Evolutionary conservation across 257 asterid species (phyloP), one percentile per base, ranked within the genome.

Genomic region (Verbena officinalis): DNA sequence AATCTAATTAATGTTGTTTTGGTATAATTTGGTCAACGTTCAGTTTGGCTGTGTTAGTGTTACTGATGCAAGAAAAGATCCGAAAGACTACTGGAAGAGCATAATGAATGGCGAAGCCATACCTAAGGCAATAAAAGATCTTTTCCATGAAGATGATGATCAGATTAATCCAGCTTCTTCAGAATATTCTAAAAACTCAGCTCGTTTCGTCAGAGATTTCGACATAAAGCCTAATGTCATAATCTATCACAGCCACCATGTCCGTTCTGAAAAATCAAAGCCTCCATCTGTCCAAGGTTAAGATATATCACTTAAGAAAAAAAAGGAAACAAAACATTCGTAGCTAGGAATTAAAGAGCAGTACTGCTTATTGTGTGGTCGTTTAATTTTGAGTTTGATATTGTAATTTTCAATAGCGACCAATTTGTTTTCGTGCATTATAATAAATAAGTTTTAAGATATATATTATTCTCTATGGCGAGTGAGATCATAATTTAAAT

Each of bases 41-140:
- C 82, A 79, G 80, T 53, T 71, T 49, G 72, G 42, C 0, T 27
- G 30, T 4, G 20, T 57, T 30, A 14, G 15, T 0, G 20, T 57
- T 30, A 14, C 13, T 0, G 80, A 67, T 42, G 82, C 77, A 63
- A 74, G 60, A 23, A 39, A 57, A 15, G 80, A 69, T 9, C 77
- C 77, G 9, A 62, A 49, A 20, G 83, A 74, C 2, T 76, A 72
- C 50, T 81, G 87, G 90, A 76, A 74, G 55, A 51, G 17, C 7
- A 40, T 31, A n/a, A 78, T 74, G 85, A 67, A 73, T 9, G 81
- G 71, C 16, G 74, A 74, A 24, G 74, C 82, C 5, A 81, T 81
- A 78, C 87, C 91, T 8, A 68, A 75, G 74, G 78, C 82, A 62
- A 56, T 84, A 27, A 51, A 6, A 1, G 82, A 73, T 10, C 81